Conservation (phyloP, 768 basidiomycete genomes). For the Suillus cothurnatus region DNA sequence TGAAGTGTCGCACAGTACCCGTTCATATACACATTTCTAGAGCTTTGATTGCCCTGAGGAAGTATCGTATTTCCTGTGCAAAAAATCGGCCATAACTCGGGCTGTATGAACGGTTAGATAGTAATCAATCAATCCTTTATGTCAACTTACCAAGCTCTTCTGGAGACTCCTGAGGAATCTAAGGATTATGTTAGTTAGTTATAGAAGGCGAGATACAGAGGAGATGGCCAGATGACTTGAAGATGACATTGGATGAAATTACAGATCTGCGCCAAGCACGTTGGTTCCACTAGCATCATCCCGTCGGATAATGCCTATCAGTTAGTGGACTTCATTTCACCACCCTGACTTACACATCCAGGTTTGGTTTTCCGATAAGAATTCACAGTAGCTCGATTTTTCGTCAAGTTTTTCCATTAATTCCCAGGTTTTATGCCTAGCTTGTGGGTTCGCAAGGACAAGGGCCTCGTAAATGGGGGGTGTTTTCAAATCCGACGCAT, state of each 20-base stretch:
- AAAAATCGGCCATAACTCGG: not conserved
- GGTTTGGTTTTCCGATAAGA: slow-evolving; percentile 21
- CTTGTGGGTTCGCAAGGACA: slow-evolving; percentile 51
- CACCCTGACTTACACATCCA: not conserved
- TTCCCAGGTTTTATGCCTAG: slow-evolving; percentile 29
- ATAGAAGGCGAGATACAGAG: slow-evolving; percentile 18
- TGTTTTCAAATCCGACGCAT: slow-evolving; percentile 66
- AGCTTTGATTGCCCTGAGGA: not conserved
- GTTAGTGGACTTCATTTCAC: not conserved
- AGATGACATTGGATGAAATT: slow-evolving; percentile 31
- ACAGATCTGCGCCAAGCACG: slow-evolving; percentile 32
- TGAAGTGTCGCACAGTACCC: not conserved
- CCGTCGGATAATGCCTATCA: slow-evolving; percentile 13
- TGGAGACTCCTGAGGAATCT: slow-evolving; percentile 34
- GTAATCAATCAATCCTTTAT: not conserved
- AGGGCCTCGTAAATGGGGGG: slow-evolving; percentile 64
- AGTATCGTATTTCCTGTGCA: not conserved
- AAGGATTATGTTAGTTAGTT: not conserved
- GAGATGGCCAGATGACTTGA: slow-evolving; percentile 28
- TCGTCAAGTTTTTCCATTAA: slow-evolving; percentile 29
- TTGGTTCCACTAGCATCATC: slow-evolving; percentile 11
- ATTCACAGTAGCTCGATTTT: slow-evolving; percentile 32
- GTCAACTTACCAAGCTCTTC: slow-evolving; percentile 28
- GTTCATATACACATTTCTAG: not conserved
- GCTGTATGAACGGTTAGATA: not conserved